These are phyloP conservation scores for Vigna hirtella DNA, from an alignment of 306 rosid genomes.

Conservation along the genomic window DNA sequence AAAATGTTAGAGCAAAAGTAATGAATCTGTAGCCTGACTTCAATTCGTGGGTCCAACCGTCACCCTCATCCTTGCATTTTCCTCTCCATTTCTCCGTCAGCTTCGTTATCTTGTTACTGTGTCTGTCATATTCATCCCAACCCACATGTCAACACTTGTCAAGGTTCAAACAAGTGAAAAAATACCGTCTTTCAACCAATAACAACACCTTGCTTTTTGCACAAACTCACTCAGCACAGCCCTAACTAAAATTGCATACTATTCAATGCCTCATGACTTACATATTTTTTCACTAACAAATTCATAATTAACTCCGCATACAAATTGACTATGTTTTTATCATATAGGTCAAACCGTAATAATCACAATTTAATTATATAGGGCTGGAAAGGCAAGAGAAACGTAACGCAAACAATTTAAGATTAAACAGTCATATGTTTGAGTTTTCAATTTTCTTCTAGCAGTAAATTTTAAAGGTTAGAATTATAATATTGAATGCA, in stretches of 20 bases:
- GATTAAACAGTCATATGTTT: neutral
- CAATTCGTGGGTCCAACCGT: constrained; percentile 53
- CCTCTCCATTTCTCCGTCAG: constrained; percentile 33
- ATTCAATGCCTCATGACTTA: constrained; percentile 7
- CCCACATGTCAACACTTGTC: constrained; percentile 49
- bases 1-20: constrained; percentile 32
- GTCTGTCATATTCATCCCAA: constrained; percentile 51
- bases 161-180: constrained; percentile 37
- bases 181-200: constrained; percentile 27
- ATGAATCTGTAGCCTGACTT: constrained; percentile 45
- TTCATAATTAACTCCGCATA: neutral
- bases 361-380: constrained; percentile 37
- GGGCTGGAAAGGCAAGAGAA: constrained; percentile 50
- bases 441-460: constrained; percentile 14
- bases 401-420: constrained; percentile 29
- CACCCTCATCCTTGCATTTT: constrained; percentile 47
- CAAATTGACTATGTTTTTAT: constrained; percentile 14
- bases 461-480: constrained; percentile 7
- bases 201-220: constrained; percentile 35
- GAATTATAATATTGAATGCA: constrained; percentile 26
- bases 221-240: neutral
- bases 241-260: constrained; percentile 13
- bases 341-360: constrained; percentile 32
- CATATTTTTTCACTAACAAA: constrained; percentile 5
- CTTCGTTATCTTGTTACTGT: constrained; percentile 39